Base-by-base conservation (phyloP, 768 basidiomycete species). In the Serpula lacrymans region DNA sequence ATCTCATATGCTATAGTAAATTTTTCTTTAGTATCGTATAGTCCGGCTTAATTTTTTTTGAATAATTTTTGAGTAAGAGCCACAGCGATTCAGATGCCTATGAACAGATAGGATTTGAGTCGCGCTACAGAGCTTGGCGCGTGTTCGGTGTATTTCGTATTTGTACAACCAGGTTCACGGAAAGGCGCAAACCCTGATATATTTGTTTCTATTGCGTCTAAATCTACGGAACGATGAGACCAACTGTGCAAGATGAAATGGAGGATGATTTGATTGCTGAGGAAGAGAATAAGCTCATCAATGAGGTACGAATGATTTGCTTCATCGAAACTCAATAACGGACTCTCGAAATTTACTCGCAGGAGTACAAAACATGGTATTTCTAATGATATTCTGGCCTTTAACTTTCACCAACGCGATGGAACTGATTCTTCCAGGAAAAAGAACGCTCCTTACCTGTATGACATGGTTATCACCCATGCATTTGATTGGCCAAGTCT, bases 401-500 rank as follows among this genome's bases (percentile, higher is more conserved):
- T 32, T 36, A 16, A n/a, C 25, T 29, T 20, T 34, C 33, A 37
- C 39, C 33, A 10, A 31, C 21, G 12, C 11, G n/a, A 21, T 26
- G 41, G 25, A 25, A 33, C 13, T 43, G 24, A 24, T 14, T 34
- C 44, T 30, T 36, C 35, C 60, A 92, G 88, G 88, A 92, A 92
- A 74, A 92, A 92, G 70, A 95, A 94, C 66, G 91, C 94, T 39
- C 95, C 94, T 10, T 98, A 95, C 67, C 79, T 98, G 11, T 99
- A 99, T 63, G 96, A 99, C 64, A 75, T 95, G 17, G 90, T 99
- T 49, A 85, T 99, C 54, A 97, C 95, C 1, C 95, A 98, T 60
- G 95, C 95, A 23, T 74, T 98, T 36, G 92, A 96, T 64, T 99
- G 96, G 96, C 96, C 96, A 14, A 91, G 85, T 55, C 61, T 99